Evolutionary conservation across 1,139 yeast species (phyloP).

Genomic region (Kodamaea sp.): DNA sequence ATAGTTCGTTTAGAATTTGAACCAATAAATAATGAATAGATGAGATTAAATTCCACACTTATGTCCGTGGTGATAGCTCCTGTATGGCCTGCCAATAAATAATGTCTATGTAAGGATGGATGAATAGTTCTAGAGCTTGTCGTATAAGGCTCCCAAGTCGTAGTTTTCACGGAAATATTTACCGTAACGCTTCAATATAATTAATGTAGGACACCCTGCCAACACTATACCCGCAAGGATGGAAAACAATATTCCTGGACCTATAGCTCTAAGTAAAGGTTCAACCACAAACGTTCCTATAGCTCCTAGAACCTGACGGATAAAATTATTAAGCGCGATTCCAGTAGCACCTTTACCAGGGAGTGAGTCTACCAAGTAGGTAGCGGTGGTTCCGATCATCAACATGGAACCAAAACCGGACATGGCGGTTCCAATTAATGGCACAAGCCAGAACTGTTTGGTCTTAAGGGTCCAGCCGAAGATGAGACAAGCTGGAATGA

Average conservation of each 20-base stretch:
- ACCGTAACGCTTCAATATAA: conserved; percentile 59
- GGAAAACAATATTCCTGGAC: conserved; percentile 69
- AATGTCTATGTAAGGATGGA: too few species aligned
- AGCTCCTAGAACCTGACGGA: conserved; percentile 75
- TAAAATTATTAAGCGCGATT: conserved; percentile 76
- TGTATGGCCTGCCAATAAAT: too few species aligned
- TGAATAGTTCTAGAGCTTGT: conserved; percentile 32
- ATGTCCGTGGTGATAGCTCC: too few species aligned
- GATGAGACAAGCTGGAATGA: conserved; percentile 66
- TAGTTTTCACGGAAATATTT: conserved; percentile 64
- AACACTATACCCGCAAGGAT: conserved; percentile 62
- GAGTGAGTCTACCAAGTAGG: conserved; percentile 79
- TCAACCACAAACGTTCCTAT: conserved; percentile 74
- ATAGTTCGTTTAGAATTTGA: too few species aligned
- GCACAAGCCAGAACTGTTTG: conserved; percentile 72
- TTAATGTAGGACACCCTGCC: conserved; percentile 43
- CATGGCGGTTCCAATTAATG: conserved; percentile 73
- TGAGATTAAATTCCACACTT: too few species aligned
- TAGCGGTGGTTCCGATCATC: conserved; percentile 76
- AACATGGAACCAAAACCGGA: conserved; percentile 87
- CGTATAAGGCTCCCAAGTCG: conserved; percentile 61
- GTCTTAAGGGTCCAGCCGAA: conserved; percentile 82
- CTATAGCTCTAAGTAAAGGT: conserved; percentile 63
- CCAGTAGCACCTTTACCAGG: conserved; percentile 93
- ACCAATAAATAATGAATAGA: too few species aligned